phyloP scores from a whole-genome alignment of 106 monocot species.

The Dioscorea zingiberensis region DNA sequence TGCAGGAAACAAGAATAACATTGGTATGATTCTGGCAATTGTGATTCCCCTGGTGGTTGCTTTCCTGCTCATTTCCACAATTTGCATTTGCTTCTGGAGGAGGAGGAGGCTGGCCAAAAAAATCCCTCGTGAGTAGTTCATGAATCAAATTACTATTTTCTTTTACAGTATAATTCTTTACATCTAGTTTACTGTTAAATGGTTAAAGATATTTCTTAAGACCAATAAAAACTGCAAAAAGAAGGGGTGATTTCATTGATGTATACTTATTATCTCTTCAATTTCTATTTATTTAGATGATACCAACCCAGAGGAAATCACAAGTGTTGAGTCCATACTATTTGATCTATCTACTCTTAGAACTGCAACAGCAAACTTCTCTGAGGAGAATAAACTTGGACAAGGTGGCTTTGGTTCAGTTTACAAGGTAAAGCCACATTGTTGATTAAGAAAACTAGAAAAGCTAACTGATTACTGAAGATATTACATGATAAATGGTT shows the following conservation, averaged over 20 bases:
- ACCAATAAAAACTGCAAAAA: too few species aligned
- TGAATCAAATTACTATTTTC: neutral
- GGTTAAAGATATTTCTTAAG: too few species aligned
- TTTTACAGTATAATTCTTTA: too few species aligned
- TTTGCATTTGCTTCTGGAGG: neutral
- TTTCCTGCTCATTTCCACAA: neutral
- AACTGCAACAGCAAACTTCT: neutral
- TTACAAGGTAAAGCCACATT: neutral
- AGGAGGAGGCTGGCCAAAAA: neutral
- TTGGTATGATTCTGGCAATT: neutral
- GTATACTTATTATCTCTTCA: too few species aligned
- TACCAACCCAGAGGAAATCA: neutral
- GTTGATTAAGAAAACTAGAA: neutral
- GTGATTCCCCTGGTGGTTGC: neutral
- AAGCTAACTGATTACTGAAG: too few species aligned
- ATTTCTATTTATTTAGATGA: neutral
- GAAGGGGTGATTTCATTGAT: too few species aligned
- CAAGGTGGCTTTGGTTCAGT: conserved; percentile 2
- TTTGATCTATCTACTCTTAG: conserved; percentile 1
- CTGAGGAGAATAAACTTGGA: too few species aligned
- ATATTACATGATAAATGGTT: too few species aligned
- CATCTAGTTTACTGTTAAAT: too few species aligned
- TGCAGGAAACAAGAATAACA: neutral
- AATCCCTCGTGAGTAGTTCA: neutral
- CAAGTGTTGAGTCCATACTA: neutral